Percentiles rank a stretch among this genome's conserved stretches.
Conservation (phyloP, 2,329 filamentous ascomycete genomes). For the Graphilbum sp. region DNA sequence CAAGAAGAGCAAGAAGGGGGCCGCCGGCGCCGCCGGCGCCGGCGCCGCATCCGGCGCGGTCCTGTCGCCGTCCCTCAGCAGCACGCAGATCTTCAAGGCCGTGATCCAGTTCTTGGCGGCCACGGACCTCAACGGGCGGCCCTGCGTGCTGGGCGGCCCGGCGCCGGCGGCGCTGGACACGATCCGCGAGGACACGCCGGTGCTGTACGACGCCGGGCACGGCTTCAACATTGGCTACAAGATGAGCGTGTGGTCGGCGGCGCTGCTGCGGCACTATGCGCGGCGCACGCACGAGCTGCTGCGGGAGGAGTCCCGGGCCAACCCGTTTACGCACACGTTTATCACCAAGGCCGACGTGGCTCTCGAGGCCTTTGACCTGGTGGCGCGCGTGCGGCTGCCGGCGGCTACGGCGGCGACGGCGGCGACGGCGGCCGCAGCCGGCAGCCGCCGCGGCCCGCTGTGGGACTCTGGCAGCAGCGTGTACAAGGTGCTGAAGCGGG, state of each 20-base stretch:
- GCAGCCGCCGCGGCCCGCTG: constrained; percentile 23
- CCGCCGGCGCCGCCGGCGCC: constrained; percentile 23
- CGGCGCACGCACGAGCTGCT: constrained; percentile 58
- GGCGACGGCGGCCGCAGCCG: background rate
- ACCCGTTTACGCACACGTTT: constrained; percentile 77
- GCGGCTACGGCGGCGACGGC: background rate
- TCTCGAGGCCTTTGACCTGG: constrained; percentile 38
- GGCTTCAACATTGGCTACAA: constrained; percentile 77
- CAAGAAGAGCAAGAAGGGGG: constrained; percentile 19
- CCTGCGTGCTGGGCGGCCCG: constrained; percentile 35
- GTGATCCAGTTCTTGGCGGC: constrained; percentile 72
- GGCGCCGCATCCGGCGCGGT: too few species aligned
- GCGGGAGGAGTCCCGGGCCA: constrained; percentile 50
- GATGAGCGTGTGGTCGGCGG: constrained; percentile 75
- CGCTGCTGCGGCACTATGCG: constrained; percentile 57
- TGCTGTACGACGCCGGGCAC: constrained; percentile 61
- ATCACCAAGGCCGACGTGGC: constrained; percentile 44
- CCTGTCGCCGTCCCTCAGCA: constrained; percentile 67
- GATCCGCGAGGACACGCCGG: constrained; percentile 35
- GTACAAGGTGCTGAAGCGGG: constrained; percentile 49
- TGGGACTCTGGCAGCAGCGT: constrained; percentile 38
- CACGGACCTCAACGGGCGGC: constrained; percentile 53
- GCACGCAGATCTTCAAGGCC: constrained; percentile 89
- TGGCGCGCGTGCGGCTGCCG: constrained; percentile 18
- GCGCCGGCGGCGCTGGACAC: constrained; percentile 18